Conservation (phyloP, 1,284 basidiomycete genomes). For the Ceratobasidium papillatum region DNA sequence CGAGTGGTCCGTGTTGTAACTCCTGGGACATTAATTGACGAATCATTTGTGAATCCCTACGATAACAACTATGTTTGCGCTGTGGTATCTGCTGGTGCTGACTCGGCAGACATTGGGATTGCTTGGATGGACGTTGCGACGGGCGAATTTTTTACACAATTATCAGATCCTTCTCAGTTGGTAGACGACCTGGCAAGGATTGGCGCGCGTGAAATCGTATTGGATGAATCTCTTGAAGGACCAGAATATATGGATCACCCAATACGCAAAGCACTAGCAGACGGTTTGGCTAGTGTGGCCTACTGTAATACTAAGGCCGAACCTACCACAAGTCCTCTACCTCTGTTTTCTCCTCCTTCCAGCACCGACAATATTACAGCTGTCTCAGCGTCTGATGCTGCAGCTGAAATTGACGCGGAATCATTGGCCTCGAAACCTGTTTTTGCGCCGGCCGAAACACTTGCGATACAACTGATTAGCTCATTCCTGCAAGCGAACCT, state of each 20-base stretch:
- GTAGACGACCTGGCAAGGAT: constrained; percentile 88
- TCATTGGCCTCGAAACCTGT: constrained; percentile 14
- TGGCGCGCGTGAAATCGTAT: constrained; percentile 81
- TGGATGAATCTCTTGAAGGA: constrained; percentile 60
- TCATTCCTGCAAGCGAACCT: constrained; percentile 75
- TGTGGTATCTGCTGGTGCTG: constrained; percentile 52
- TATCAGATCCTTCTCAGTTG: constrained; percentile 63
- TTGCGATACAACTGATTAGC: constrained; percentile 73
- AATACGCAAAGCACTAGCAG: constrained; percentile 58
- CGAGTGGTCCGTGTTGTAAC: constrained; percentile 87
- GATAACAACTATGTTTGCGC: constrained; percentile 91
- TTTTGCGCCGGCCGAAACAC: constrained; percentile 58
- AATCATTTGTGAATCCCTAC: constrained; percentile 82
- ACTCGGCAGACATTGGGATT: constrained; percentile 60
- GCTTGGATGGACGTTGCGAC: constrained; percentile 97
- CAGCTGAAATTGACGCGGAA: neutral
- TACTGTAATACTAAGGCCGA: constrained; percentile 39
- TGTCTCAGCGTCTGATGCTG: constrained; percentile 38
- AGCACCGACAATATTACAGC: constrained; percentile 28
- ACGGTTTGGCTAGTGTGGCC: constrained; percentile 54
- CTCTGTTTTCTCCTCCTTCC: constrained; percentile 38
- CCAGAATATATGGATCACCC: constrained; percentile 54
- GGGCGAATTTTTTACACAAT: constrained; percentile 88
- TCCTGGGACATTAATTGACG: constrained; percentile 91
- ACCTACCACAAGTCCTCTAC: constrained; percentile 43